Base-by-base conservation (phyloP, 2,329 filamentous ascomycete genomes). In the Colletotrichum trifolii region DNA sequence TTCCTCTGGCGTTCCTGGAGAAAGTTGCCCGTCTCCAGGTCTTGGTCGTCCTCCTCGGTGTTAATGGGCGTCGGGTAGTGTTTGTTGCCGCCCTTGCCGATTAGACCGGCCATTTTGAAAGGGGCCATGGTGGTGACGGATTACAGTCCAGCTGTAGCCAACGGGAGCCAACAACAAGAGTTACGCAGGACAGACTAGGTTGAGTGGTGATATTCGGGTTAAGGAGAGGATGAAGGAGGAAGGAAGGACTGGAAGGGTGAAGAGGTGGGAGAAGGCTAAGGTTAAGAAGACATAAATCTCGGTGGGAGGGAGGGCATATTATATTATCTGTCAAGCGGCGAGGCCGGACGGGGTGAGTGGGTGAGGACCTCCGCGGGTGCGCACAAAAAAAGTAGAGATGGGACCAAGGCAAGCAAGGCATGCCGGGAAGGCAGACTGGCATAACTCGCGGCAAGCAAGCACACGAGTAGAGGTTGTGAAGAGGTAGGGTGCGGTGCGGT, bases 61-160 rank as follows among this genome's bases (percentile, higher is more conserved):
- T 25, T 64, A 34, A 66, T 59, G 60, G 64, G 60, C 43, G 61
- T 62, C 13, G 64, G 64, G 60, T 66, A 66, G 60, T 66, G 64
- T 39, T 66, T 66, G 60, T 66, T 66, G 48, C 64, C 64, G 39
- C 64, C 64, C 61, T 66, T 63, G 56, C 64, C 64, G 56, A 66
- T 66, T 54, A 66, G 49, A 54, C 64, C 54, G 53, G 64, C 64
- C 60, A 66, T 66, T 64, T 66, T 66, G 60, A 59, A 60, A 34
- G 64, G 64, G 48, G 64, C 64, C 64, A 66, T 60, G 54, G 33
- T 53, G 49, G 49, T 36, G 60, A 63, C 25, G 53, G 59, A 53
- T 62, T 66, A 66, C 64, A 66, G 64, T 66, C 64, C 64, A 66
- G 64, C 64, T 66, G 64, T 66, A 64, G 50, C 54, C 54, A 57